phyloP scores from a whole-genome alignment of 2,329 filamentous ascomycete species.

The Podosphaera xanthii region DNA sequence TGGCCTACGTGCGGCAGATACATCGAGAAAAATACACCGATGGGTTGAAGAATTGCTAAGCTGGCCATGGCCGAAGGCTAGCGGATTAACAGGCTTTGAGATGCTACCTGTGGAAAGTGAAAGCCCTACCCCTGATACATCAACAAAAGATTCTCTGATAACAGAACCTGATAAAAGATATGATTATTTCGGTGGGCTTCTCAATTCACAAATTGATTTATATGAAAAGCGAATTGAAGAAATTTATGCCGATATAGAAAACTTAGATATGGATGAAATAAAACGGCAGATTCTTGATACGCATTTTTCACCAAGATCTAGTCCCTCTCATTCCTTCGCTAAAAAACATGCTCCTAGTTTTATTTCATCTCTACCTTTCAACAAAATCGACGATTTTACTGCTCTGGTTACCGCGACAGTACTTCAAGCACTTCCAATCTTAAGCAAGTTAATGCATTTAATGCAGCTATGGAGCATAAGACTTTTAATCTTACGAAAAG shows the following conservation, averaged over 20 bases:
- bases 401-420: conserved; percentile 80
- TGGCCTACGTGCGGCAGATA: conserved; percentile 44
- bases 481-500: conserved; percentile 47
- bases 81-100: conserved; percentile 31
- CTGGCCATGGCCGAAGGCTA: conserved; percentile 32
- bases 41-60: conserved; percentile 50
- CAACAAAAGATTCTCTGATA: conserved; percentile 3
- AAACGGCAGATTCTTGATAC: conserved; percentile 71
- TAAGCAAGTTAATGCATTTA: conserved; percentile 51
- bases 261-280: conserved; percentile 61
- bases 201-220: conserved; percentile 27
- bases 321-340: conserved; percentile 26
- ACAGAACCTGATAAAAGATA: conserved; percentile 4
- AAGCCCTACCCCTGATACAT: conserved; percentile 15
- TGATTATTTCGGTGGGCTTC: conserved; percentile 36
- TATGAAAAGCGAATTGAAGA: conserved; percentile 56
- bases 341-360: conserved; percentile 20
- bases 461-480: conserved; percentile 60
- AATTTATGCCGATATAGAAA: conserved; percentile 46
- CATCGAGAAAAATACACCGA: conserved; percentile 45
- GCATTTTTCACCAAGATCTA: conserved; percentile 42
- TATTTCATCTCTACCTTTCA: conserved; percentile 26
- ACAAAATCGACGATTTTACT: conserved; percentile 68
- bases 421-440: conserved; percentile 62
- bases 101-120: conserved; percentile 21